phyloP scores from a whole-genome alignment of 176 grass and related monocot genomes.

The Microstegium vimineum region DNA sequence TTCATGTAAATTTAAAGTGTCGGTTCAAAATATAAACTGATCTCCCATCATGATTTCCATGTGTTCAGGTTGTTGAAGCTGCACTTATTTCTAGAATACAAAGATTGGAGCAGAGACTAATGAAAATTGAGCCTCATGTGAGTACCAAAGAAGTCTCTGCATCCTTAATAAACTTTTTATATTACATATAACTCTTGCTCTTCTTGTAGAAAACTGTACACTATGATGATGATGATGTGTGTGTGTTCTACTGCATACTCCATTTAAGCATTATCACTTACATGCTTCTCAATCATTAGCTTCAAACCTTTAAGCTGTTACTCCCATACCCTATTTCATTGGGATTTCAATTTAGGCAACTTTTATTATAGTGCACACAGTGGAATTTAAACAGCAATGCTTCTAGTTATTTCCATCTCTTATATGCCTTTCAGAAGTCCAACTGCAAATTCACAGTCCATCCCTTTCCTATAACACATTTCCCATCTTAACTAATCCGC shows the following conservation, averaged over 20 bases:
- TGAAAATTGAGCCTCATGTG: conserved; percentile 90
- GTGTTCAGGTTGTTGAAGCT: conserved; percentile 89
- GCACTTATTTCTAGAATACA: conserved; percentile 92
- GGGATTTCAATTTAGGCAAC: neutral
- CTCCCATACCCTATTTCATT: neutral
- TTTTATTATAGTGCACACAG: neutral
- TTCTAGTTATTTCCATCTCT: neutral
- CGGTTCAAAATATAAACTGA: no score
- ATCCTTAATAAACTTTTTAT: neutral
- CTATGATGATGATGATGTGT: no score
- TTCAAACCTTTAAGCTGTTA: neutral
- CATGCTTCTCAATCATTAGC: neutral
- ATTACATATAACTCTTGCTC: conserved; percentile 8
- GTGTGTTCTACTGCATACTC: neutral
- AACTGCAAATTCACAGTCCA: neutral
- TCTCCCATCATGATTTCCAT: neutral
- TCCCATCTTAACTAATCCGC: conserved; percentile 3
- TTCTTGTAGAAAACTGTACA: neutral
- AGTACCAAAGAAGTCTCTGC: conserved; percentile 47
- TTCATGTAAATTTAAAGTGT: no score
- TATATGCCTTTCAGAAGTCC: neutral
- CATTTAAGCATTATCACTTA: neutral
- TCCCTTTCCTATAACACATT: conserved; percentile 1
- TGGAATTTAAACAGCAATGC: neutral
- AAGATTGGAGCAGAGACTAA: conserved; percentile 76